These are phyloP conservation scores for Pelargonium cotyledonis DNA, from an alignment of 441 rosid species.

Conservation along the genomic window DNA sequence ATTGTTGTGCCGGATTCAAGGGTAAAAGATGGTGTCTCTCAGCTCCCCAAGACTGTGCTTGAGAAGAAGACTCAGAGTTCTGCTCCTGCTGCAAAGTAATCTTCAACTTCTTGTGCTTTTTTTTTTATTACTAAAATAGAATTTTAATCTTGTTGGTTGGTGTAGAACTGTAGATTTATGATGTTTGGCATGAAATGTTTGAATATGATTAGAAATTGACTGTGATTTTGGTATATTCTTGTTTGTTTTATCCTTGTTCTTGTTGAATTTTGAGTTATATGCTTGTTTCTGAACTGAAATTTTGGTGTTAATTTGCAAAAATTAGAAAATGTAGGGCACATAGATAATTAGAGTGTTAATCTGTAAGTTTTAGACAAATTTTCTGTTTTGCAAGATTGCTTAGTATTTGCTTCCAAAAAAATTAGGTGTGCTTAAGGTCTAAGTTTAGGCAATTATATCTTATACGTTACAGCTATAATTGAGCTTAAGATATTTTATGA, in stretches of 20 bases:
- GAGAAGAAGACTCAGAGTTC: slow-evolving; percentile 38
- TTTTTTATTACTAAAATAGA: background rate
- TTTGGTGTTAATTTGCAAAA: no score
- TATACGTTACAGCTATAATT: no score
- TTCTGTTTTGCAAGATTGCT: background rate
- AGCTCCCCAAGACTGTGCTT: slow-evolving; percentile 33
- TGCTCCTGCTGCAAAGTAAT: slow-evolving; percentile 53
- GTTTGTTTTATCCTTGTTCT: background rate
- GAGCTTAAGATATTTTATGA: no score
- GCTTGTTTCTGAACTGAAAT: no score
- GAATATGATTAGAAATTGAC: background rate
- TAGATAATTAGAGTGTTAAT: no score
- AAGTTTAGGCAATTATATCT: no score
- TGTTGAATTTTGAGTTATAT: background rate
- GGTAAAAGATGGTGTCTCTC: slow-evolving; percentile 36
- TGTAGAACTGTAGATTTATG: slow-evolving; percentile 1
- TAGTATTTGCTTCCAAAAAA: background rate
- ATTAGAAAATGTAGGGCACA: no score
- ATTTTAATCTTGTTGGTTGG: background rate
- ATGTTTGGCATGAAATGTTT: background rate
- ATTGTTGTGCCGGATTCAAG: slow-evolving; percentile 29
- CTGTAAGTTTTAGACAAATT: background rate
- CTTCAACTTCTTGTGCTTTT: background rate
- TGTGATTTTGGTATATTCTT: background rate
- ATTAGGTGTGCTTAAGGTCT: background rate